Conservation (phyloP, 352 stramenopile genomes). For the Pythium monospermum region DNA sequence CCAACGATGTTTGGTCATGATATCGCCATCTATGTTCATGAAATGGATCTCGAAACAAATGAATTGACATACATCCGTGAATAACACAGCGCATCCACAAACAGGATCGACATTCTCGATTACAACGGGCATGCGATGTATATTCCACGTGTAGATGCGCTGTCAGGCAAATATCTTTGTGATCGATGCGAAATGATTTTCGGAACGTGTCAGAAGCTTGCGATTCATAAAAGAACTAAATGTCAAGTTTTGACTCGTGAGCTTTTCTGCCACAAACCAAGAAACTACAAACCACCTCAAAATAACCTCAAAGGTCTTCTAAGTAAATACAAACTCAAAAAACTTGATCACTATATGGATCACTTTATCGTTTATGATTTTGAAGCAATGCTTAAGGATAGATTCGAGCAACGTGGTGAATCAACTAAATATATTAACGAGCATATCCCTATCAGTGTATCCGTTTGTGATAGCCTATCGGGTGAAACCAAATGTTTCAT, state of each 20-base stretch:
- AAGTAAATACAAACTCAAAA: conserved; percentile 12
- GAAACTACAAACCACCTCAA: conserved; percentile 8
- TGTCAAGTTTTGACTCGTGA: conserved; percentile 6
- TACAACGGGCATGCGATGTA: conserved; percentile 25
- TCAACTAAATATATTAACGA: conserved; percentile 1
- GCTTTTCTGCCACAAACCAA: conserved; percentile 9
- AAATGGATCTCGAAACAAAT: conserved; percentile 17
- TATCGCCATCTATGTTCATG: conserved; percentile 16
- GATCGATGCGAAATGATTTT: conserved; percentile 18
- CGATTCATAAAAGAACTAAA: conserved; percentile 22
- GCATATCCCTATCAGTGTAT: conserved; percentile 8
- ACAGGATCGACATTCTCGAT: conserved; percentile 20
- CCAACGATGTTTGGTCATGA: too few relatives aligned
- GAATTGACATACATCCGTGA: conserved; percentile 5
- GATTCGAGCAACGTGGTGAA: background rate
- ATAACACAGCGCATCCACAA: conserved; percentile 1
- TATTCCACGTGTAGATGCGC: conserved; percentile 10
- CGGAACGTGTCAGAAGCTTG: conserved; percentile 7
- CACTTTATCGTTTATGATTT: conserved; percentile 17
- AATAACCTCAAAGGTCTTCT: too few relatives aligned
- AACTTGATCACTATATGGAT: conserved; percentile 21
- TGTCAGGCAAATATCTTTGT: conserved; percentile 14
- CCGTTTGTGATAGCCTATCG: conserved; percentile 7
- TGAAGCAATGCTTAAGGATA: conserved; percentile 4
- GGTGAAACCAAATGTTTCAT: conserved; percentile 5